phyloP scores from a whole-genome alignment of 192 early-diverging fungal species.

The Backusella psychrophila region DNA sequence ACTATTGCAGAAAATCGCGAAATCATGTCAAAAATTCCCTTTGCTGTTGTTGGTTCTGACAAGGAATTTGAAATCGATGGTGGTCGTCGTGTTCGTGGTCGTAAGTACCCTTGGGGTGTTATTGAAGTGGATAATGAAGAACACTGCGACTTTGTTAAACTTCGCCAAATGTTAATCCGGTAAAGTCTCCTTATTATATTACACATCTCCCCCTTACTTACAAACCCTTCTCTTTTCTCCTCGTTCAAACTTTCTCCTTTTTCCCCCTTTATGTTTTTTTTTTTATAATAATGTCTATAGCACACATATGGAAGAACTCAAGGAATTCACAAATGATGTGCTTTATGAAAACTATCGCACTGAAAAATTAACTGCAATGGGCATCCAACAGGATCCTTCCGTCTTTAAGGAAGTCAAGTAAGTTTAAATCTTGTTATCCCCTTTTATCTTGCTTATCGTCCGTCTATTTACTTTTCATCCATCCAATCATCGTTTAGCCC shows the following conservation, averaged over 20 bases:
- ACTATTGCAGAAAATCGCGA: constrained; percentile 77
- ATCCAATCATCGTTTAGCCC: constrained; percentile 12
- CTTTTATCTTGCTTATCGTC: constrained; percentile 25
- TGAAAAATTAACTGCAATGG: constrained; percentile 85
- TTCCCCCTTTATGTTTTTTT: neutral
- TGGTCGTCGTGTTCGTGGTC: constrained; percentile 84
- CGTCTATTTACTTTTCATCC: neutral
- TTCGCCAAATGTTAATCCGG: constrained; percentile 88
- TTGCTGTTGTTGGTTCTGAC: constrained; percentile 93
- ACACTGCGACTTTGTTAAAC: constrained; percentile 95
- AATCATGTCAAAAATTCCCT: constrained; percentile 91
- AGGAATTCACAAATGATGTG: constrained; percentile 87
- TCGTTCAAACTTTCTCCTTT: neutral
- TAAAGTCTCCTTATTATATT: constrained; percentile 3
- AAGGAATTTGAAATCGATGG: constrained; percentile 77
- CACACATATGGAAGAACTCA: constrained; percentile 98
- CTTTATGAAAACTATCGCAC: constrained; percentile 97
- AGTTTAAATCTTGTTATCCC: constrained; percentile 11
- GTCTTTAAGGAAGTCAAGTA: constrained; percentile 78
- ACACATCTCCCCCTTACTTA: neutral
- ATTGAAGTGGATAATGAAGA: constrained; percentile 97
- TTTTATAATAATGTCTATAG: constrained; percentile 30
- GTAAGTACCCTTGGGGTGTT: constrained; percentile 91
- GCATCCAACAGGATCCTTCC: constrained; percentile 75
- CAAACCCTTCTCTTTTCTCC: neutral